Percentiles rank a stretch among this genome's conserved stretches.
These are phyloP conservation scores for Pontederia crassipes DNA, from an alignment of 176 grass and related monocot species.

Conservation along the genomic window DNA sequence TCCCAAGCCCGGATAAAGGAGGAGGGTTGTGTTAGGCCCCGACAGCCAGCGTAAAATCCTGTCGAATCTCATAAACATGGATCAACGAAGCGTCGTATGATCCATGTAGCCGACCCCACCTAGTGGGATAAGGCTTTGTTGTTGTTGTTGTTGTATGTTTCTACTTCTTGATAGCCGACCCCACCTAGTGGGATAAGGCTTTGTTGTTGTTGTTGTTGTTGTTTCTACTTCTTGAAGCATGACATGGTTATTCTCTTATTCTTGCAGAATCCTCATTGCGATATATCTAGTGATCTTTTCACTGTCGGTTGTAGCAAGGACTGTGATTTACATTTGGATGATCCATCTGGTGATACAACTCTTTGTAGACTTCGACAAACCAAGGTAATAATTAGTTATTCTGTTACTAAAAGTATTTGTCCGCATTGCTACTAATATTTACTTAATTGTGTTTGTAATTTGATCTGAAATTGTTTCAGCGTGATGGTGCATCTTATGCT, in stretches of 20 bases:
- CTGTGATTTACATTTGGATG: slow-evolving; percentile 58
- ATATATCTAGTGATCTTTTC: slow-evolving; percentile 53
- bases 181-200: too few relatives aligned
- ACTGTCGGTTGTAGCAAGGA: slow-evolving; percentile 77
- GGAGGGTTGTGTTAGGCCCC: too few relatives aligned
- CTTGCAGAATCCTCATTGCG: slow-evolving; percentile 66
- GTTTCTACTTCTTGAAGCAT: neutral
- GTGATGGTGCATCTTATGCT: slow-evolving; percentile 20
- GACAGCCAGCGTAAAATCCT: too few relatives aligned
- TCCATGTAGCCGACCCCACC: too few relatives aligned
- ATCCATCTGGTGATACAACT: slow-evolving; percentile 42
- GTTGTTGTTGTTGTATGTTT: too few relatives aligned
- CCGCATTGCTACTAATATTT: slow-evolving; percentile 18
- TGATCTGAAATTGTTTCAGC: slow-evolving; percentile 10
- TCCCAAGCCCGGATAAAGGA: too few relatives aligned
- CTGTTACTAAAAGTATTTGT: slow-evolving; percentile 8
- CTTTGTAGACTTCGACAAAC: slow-evolving; percentile 69
- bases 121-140: too few relatives aligned
- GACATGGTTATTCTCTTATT: slow-evolving; percentile 16
- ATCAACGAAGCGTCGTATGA: too few relatives aligned
- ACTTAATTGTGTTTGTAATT: slow-evolving; percentile 1
- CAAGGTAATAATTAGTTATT: slow-evolving; percentile 39
- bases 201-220: too few relatives aligned
- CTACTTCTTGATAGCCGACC: too few relatives aligned
- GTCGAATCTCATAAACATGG: too few relatives aligned